Base-by-base conservation (phyloP, 352 stramenopile genomes). In the Achlya hypogyna region DNA sequence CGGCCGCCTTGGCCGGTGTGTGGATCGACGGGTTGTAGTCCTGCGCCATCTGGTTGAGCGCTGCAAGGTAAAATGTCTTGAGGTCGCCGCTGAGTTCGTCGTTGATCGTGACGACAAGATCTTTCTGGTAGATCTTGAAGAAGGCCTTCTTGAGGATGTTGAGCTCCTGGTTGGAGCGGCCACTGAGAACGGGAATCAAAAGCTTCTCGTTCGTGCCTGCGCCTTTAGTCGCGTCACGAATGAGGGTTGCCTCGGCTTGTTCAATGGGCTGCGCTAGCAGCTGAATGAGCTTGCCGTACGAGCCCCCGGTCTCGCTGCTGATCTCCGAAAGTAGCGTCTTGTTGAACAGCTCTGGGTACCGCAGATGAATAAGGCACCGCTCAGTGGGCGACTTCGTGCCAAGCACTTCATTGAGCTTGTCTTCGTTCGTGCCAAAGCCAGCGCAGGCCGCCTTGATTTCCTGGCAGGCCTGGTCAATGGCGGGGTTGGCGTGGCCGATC, bases 51-150 rank as follows among this genome's bases (percentile, higher is more conserved):
- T 78, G 75, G 69, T 87, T 74, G n/a, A 91, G 71, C 9, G 80
- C 73, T 42, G 84, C 58, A 27, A 87, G 71, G 51, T 88, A 79
- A 45, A 89, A 72, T 60, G 82, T 83, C 65, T n/a, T n/a, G n/a
- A n/a, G n/a, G n/a, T n/a, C n/a, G n/a, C n/a, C n/a, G n/a, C n/a
- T n/a, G n/a, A n/a, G 75, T 78, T 88, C 79, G 25, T 76, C 79
- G 51, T 77, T 70, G 76, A 89, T 81, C 25, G 84, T 69, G 65
- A 79, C 81, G 20, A 72, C 76, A 60, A 89, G 71, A 54, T 91
- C 82, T 65, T 86, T 74, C 62, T 86, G 85, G 70, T 84, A 88
- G 69, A 84, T 82, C 58, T 87, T 78, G 62, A 84, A 87, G 71
- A 86, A n/a, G n/a, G n/a, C n/a, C n/a, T n/a, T n/a, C n/a, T n/a